These are phyloP conservation scores for Lasiodiplodia gonubiensis DNA, from an alignment of 2,329 filamentous ascomycete species.

Conservation along the genomic window DNA sequence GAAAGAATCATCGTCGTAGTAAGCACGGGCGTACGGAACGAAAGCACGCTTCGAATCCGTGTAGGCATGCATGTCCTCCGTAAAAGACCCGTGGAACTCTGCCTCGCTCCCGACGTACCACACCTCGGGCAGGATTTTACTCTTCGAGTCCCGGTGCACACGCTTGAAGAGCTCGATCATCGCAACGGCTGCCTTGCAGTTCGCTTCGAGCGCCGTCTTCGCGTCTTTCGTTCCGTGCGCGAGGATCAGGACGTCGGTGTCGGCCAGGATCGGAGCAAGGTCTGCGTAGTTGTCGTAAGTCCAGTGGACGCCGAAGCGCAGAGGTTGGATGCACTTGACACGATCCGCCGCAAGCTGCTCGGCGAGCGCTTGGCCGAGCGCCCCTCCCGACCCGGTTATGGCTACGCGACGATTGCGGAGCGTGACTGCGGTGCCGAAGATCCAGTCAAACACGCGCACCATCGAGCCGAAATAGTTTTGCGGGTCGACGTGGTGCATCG, in stretches of 20 bases:
- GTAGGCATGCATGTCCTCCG: neutral
- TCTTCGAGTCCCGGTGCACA: neutral
- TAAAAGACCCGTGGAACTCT: neutral
- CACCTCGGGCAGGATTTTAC: neutral
- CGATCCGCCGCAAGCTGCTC: neutral
- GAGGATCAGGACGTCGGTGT: conserved; percentile 15
- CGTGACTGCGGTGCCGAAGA: conserved; percentile 7
- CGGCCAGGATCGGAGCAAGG: neutral
- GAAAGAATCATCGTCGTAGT: neutral
- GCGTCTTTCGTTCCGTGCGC: conserved; percentile 6
- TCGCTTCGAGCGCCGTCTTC: neutral
- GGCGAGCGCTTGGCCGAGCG: neutral
- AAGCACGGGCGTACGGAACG: neutral
- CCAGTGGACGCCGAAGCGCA: conserved; percentile 1
- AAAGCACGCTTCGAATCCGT: conserved; percentile 7
- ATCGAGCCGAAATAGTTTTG: neutral
- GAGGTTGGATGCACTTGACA: neutral
- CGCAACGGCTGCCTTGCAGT: neutral
- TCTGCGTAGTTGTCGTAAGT: neutral
- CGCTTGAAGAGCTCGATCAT: neutral
- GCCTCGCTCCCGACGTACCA: conserved; percentile 14
- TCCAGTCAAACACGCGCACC: conserved; percentile 5
- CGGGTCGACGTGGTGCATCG: neutral
- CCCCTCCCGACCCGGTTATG: neutral
- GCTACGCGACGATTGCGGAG: neutral